These are phyloP conservation scores for Catharanthus roseus DNA, from an alignment of 257 asterid genomes.

Conservation along the genomic window DNA sequence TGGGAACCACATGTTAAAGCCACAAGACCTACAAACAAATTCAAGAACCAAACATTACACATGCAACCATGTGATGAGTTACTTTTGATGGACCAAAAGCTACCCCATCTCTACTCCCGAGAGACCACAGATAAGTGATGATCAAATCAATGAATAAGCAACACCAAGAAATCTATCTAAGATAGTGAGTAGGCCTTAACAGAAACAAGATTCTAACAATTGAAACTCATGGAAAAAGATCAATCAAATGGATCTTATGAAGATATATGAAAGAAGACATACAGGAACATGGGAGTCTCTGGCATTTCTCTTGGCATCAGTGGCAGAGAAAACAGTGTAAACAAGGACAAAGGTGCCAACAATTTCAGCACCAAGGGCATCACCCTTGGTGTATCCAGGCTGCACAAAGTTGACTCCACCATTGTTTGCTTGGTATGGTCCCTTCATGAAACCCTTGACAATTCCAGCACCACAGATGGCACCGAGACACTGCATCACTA, in stretches of 20 bases:
- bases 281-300: conserved; percentile 77
- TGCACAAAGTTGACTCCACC: conserved; percentile 59
- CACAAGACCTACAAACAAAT: conserved; percentile 13
- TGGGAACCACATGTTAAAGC: conserved; percentile 6
- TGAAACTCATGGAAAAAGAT: not conserved
- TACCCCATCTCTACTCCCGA: not conserved
- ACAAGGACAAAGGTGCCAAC: conserved; percentile 70
- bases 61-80: conserved; percentile 13
- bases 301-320: conserved; percentile 74
- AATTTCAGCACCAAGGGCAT: conserved; percentile 64
- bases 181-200: not conserved
- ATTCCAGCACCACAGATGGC: conserved; percentile 76
- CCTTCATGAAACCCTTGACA: conserved; percentile 55
- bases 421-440: conserved; percentile 33
- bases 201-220: not conserved
- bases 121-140: not conserved
- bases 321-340: conserved; percentile 72
- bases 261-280: conserved; percentile 2
- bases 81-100: conserved; percentile 11
- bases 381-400: conserved; percentile 66
- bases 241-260: not conserved
- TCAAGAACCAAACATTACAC: conserved; percentile 8
- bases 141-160: not conserved
- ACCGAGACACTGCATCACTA: conserved; percentile 68
- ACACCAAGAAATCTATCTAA: not conserved